Evolutionary conservation across 1,284 basidiomycete species (phyloP).

Genomic region (Phlebopus sp.): DNA sequence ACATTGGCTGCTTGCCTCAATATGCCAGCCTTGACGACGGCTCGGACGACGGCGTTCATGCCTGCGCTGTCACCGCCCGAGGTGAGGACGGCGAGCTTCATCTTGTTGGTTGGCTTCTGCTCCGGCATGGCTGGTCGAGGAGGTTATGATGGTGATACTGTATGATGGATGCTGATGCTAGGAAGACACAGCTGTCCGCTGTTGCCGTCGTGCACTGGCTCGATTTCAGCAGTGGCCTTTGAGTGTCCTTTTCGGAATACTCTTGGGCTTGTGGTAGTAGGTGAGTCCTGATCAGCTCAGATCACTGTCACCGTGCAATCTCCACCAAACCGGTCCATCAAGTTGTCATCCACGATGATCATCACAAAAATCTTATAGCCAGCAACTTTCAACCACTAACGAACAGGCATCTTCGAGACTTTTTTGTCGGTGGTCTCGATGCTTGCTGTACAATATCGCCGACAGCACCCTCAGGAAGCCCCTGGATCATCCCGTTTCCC

Average conservation of each 20-base stretch:
- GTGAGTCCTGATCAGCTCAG: too few species aligned
- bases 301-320: too few species aligned
- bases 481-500: too few species aligned
- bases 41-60: slow-evolving; percentile 93
- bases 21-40: slow-evolving; percentile 88
- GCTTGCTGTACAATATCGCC: too few species aligned
- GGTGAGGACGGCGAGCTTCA: slow-evolving; percentile 91
- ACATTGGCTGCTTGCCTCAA: slow-evolving; percentile 57
- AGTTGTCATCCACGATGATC: too few species aligned
- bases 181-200: neutral
- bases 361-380: too few species aligned
- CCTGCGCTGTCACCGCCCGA: slow-evolving; percentile 97
- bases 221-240: neutral
- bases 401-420: too few species aligned
- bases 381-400: too few species aligned
- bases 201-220: neutral
- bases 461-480: too few species aligned
- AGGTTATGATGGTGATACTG: neutral
- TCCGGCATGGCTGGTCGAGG: neutral
- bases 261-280: too few species aligned
- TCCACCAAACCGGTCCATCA: too few species aligned
- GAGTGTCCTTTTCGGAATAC: neutral
- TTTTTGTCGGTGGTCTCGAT: too few species aligned
- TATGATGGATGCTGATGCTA: neutral
- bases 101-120: slow-evolving; percentile 28